Conservation (phyloP, 805 yeast species). For the Starmerella gropengiesseri region DNA sequence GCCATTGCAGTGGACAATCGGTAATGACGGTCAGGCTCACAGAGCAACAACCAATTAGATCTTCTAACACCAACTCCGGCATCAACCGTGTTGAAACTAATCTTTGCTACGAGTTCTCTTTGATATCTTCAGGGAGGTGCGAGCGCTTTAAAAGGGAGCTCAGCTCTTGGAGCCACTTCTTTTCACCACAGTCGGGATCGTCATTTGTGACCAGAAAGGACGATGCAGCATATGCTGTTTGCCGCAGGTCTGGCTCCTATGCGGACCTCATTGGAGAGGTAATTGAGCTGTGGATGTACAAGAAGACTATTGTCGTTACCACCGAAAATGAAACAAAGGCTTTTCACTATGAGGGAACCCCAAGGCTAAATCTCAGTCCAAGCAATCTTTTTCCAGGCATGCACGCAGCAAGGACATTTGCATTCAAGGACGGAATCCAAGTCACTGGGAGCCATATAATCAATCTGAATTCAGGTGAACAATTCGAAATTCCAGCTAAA, state of each 20-base stretch:
- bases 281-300: not conserved
- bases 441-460: not conserved
- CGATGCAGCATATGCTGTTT: not conserved
- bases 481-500: not conserved
- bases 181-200: not conserved
- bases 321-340: not conserved
- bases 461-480: not conserved
- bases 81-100: no score
- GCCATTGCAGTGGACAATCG: not conserved
- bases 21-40: not conserved
- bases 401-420: not conserved
- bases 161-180: constrained; percentile 3
- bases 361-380: not conserved
- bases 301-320: not conserved
- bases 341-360: not conserved
- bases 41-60: not conserved
- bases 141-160: not conserved
- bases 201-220: not conserved
- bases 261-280: not conserved
- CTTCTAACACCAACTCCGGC: not conserved
- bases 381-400: not conserved
- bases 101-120: not conserved
- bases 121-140: not conserved
- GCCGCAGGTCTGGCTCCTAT: constrained; percentile 1
- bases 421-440: not conserved